Conservation (phyloP, 208 protist genomes). For the Trypanosoma theileri region DNA sequence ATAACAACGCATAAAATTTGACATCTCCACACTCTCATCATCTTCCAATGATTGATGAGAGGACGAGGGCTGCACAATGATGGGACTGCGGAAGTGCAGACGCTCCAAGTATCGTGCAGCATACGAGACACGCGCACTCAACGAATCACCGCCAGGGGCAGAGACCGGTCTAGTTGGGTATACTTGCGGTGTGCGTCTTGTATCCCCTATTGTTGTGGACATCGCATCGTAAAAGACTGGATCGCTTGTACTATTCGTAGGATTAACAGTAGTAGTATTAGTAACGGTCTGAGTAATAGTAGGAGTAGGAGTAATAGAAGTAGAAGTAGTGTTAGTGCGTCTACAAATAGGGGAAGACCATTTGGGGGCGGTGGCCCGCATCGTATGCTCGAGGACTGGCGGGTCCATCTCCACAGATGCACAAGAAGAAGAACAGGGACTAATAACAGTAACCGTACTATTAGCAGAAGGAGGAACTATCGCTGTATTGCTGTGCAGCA, state of each 20-base stretch:
- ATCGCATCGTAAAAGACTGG: not conserved
- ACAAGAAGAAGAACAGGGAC: too few relatives aligned
- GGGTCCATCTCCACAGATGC: not conserved
- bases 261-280: not conserved
- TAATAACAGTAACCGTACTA: not conserved
- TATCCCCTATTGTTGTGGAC: not conserved
- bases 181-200: not conserved
- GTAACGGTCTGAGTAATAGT: not conserved
- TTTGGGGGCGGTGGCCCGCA: not conserved
- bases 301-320: too few relatives aligned
- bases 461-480: not conserved
- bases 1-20: conserved; percentile 5
- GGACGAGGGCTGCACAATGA: not conserved
- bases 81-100: conserved; percentile 40
- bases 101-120: conserved; percentile 45
- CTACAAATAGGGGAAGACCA: conserved; percentile 3
- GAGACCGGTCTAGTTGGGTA: conserved; percentile 21
- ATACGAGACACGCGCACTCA: conserved; percentile 23
- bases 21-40: not conserved
- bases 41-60: not conserved
- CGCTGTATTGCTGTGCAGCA: conserved; percentile 10
- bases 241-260: not conserved
- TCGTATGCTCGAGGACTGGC: not conserved
- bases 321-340: too few relatives aligned
- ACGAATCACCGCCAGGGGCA: conserved; percentile 6